Evolutionary conservation across 148 eudicot species (phyloP).

Genomic region (Cornus florida): DNA sequence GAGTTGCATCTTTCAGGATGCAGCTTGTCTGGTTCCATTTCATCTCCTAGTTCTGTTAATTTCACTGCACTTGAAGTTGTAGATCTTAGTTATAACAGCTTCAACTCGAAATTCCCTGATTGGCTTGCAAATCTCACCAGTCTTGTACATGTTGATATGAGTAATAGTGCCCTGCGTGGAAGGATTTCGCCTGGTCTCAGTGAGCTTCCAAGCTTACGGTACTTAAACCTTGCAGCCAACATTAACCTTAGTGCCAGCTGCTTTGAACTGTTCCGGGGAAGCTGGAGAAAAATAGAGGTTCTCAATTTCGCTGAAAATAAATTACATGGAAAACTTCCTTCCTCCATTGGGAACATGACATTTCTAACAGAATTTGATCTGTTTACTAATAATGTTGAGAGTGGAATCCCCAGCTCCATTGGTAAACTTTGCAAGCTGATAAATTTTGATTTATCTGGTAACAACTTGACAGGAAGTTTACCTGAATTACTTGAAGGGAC

Average conservation of each 20-base stretch:
- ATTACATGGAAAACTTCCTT: slow-evolving; percentile 32
- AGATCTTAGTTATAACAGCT: slow-evolving; percentile 28
- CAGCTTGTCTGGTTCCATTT: slow-evolving; percentile 12
- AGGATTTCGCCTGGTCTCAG: slow-evolving; percentile 25
- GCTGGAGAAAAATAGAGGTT: slow-evolving; percentile 26
- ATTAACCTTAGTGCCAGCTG: slow-evolving; percentile 23
- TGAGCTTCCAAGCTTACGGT: slow-evolving; percentile 19
- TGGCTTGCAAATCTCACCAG: slow-evolving; percentile 27
- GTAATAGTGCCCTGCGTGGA: slow-evolving; percentile 8
- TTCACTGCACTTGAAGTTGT: slow-evolving; percentile 31
- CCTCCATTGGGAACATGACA: slow-evolving; percentile 27
- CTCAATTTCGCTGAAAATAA: slow-evolving; percentile 16
- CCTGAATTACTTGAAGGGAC: slow-evolving; percentile 21
- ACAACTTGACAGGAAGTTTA: slow-evolving; percentile 25
- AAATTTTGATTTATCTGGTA: slow-evolving; percentile 18
- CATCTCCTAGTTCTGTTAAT: slow-evolving; percentile 17
- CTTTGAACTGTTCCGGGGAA: slow-evolving; percentile 11
- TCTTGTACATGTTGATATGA: slow-evolving; percentile 27
- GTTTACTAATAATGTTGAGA: slow-evolving; percentile 14
- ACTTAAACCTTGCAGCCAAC: slow-evolving; percentile 23
- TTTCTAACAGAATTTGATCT: slow-evolving; percentile 21
- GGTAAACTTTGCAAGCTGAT: slow-evolving; percentile 29
- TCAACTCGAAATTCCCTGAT: slow-evolving; percentile 15
- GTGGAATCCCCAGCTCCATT: slow-evolving; percentile 28
- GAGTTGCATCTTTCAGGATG: slow-evolving; percentile 26